A percentile compares a stretch with the other conserved stretches of the same genome.
phyloP scores from a whole-genome alignment of 2,329 filamentous ascomycete genomes.

The Microcyclospora pomicola region DNA sequence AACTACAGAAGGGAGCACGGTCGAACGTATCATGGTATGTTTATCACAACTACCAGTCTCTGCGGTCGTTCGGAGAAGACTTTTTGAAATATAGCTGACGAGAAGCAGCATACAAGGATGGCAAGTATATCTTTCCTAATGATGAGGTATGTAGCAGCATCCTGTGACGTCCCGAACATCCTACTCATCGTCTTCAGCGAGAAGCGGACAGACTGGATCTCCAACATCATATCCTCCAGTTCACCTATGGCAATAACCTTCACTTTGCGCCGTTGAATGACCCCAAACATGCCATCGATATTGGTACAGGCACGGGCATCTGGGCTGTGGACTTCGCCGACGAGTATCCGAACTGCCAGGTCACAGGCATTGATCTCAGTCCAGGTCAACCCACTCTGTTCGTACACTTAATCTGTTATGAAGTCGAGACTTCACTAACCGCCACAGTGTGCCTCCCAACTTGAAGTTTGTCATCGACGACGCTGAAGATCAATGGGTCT shows the following conservation, averaged over 20 bases:
- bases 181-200: conserved; percentile 12
- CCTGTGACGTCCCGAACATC: conserved; percentile 6
- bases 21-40: conserved; percentile 24
- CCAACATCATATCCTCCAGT: conserved; percentile 34
- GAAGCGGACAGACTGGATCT: conserved; percentile 26
- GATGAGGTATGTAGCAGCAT: conserved; percentile 19
- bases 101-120: conserved; percentile 24
- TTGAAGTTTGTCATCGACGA: conserved; percentile 51
- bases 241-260: conserved; percentile 33
- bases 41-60: neutral
- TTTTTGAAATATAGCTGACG: neutral
- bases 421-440: neutral
- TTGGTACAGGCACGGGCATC: conserved; percentile 40
- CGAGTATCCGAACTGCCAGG: conserved; percentile 27
- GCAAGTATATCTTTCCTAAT: conserved; percentile 29
- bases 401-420: neutral
- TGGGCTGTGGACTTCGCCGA: conserved; percentile 44
- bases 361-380: conserved; percentile 35
- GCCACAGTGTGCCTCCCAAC: conserved; percentile 41
- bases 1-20: conserved; percentile 25
- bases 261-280: conserved; percentile 32
- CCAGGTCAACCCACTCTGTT: conserved; percentile 35
- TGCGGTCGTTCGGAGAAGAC: no score
- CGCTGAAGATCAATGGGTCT: conserved; percentile 45
- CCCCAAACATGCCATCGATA: conserved; percentile 33